These are phyloP conservation scores for Ceratobasidium theobromae DNA, from an alignment of 1,284 basidiomycete genomes.

Conservation along the genomic window DNA sequence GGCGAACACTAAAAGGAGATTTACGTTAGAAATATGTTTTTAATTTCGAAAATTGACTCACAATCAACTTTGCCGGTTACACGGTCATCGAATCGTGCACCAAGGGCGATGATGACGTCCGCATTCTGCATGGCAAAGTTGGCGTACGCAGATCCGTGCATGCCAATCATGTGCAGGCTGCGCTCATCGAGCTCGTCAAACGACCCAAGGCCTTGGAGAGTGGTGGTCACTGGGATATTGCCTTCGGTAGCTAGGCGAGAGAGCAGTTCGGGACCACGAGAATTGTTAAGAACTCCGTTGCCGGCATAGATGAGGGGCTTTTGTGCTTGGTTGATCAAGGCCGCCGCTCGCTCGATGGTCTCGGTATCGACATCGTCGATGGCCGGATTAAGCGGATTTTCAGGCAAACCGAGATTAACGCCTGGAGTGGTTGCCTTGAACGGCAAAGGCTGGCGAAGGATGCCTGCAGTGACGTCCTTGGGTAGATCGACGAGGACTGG, in stretches of 20 bases:
- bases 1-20: constrained; percentile 62
- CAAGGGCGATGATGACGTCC: constrained; percentile 96
- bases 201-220: constrained; percentile 91
- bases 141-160: constrained; percentile 98
- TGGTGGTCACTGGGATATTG: constrained; percentile 96
- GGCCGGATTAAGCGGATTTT: constrained; percentile 64
- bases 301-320: constrained; percentile 94
- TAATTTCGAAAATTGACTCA: constrained; percentile 39
- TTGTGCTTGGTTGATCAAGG: constrained; percentile 89
- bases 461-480: constrained; percentile 94
- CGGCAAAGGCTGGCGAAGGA: constrained; percentile 84
- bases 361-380: constrained; percentile 64
- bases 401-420: constrained; percentile 71
- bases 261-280: constrained; percentile 82
- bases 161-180: constrained; percentile 96
- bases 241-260: constrained; percentile 79
- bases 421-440: constrained; percentile 88
- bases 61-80: constrained; percentile 89
- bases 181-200: constrained; percentile 90
- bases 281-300: constrained; percentile 83
- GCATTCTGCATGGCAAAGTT: constrained; percentile 98
- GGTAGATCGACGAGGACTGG: constrained; percentile 97
- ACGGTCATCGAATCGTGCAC: constrained; percentile 96
- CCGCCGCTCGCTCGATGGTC: constrained; percentile 80
- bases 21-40: constrained; percentile 16